phyloP scores from a whole-genome alignment of 2,329 filamentous ascomycete genomes.

The Scolecobasidium constrictum region DNA sequence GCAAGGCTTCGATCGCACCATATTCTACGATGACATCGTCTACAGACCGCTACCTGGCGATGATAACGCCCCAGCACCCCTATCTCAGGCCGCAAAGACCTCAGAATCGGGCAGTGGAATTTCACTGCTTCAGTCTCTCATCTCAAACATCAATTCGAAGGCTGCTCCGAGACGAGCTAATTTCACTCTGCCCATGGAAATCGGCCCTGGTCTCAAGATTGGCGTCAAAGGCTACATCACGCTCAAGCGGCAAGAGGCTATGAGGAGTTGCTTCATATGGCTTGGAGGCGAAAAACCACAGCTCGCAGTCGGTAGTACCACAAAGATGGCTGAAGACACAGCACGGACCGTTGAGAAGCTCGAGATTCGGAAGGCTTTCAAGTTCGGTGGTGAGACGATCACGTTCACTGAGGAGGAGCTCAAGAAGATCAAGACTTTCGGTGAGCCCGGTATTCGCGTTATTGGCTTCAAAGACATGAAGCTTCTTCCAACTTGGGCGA shows the following conservation, averaged over 20 bases:
- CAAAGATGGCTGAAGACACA: conserved; percentile 66
- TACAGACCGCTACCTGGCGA: conserved; percentile 61
- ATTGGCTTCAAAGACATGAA: conserved; percentile 85
- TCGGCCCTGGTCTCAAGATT: conserved; percentile 74
- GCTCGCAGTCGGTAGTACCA: conserved; percentile 64
- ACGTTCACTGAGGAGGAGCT: conserved; percentile 80
- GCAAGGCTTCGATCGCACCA: conserved; percentile 65
- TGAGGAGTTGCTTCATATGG: conserved; percentile 79
- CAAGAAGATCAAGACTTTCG: conserved; percentile 66
- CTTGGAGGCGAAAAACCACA: conserved; percentile 76
- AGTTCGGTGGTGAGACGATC: conserved; percentile 85
- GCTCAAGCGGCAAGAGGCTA: conserved; percentile 71
- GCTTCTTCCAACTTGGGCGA: conserved; percentile 71
- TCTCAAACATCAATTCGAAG: conserved; percentile 85
- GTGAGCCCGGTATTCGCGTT: conserved; percentile 71
- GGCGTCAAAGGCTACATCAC: conserved; percentile 90
- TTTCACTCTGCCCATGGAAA: conserved; percentile 80
- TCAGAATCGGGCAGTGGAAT: conserved; percentile 65
- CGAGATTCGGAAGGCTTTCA: conserved; percentile 87
- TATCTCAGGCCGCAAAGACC: conserved; percentile 44
- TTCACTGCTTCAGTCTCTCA: conserved; percentile 64
- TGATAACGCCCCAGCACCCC: conserved; percentile 52
- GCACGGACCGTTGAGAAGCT: conserved; percentile 63
- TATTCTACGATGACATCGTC: conserved; percentile 94
- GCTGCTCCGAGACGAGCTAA: conserved; percentile 74